Evolutionary conservation across 2,329 filamentous ascomycete species (phyloP).

Genomic region (Pestalotiopsis sp.): DNA sequence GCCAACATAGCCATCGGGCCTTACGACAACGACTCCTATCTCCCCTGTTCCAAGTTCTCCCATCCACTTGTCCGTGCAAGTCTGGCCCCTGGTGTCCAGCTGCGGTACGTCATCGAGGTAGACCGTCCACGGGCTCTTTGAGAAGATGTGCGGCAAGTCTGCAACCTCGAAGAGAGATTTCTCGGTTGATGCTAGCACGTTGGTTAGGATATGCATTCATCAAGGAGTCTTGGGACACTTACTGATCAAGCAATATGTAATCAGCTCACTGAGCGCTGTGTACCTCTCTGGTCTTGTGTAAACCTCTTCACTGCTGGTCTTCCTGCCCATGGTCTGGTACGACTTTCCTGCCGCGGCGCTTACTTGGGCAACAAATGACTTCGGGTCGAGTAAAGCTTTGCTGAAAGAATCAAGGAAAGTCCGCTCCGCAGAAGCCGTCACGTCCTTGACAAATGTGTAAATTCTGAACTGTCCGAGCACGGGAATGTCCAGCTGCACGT

Average conservation of each 20-base stretch:
- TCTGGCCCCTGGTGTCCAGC: conserved; percentile 26
- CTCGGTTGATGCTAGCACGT: conserved; percentile 25
- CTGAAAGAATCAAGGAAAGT: conserved; percentile 64
- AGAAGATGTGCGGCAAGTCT: conserved; percentile 26
- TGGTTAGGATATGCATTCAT: conserved; percentile 3
- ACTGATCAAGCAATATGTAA: conserved; percentile 73
- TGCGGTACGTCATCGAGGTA: conserved; percentile 31
- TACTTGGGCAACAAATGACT: conserved; percentile 61
- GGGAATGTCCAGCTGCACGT: conserved; percentile 78
- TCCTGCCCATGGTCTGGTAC: conserved; percentile 61
- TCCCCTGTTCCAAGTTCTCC: conserved; percentile 24
- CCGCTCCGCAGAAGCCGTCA: conserved; percentile 50
- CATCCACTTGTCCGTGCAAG: conserved; percentile 30
- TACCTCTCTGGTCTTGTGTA: conserved; percentile 72
- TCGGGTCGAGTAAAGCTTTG: conserved; percentile 50
- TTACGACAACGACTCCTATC: conserved; percentile 25
- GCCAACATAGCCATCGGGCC: conserved; percentile 32
- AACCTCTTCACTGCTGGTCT: conserved; percentile 62
- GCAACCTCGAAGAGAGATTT: conserved; percentile 28
- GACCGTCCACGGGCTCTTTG: conserved; percentile 28
- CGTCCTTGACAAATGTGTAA: conserved; percentile 70
- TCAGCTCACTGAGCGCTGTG: conserved; percentile 66
- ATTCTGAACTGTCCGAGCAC: conserved; percentile 78
- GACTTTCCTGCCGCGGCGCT: conserved; percentile 63
- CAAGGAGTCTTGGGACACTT: conserved; percentile 31